phyloP scores from a whole-genome alignment of 257 asterid genomes.

The Nicotiana tomentosiformis region DNA sequence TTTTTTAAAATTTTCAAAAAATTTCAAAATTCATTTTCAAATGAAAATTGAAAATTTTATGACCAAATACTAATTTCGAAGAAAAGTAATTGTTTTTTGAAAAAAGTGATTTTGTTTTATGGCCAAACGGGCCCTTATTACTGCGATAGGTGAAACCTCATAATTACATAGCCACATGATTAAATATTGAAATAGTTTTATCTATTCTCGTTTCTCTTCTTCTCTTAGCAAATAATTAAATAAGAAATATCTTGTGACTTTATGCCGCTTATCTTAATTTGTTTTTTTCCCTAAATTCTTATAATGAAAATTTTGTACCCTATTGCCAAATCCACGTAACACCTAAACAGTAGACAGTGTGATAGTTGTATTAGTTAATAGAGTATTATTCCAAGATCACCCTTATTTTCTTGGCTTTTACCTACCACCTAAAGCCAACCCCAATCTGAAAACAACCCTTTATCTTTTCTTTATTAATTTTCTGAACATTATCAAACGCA shows the following conservation, averaged over 20 bases:
- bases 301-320: not conserved
- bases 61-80: no score
- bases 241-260: not conserved
- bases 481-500: not conserved
- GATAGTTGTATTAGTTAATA: not conserved
- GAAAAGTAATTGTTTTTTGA: no score
- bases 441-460: slow-evolving; percentile 26
- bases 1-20: no score
- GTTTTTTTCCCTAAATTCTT: not conserved
- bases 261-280: not conserved
- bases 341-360: not conserved
- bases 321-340: not conserved
- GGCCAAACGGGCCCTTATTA: no score
- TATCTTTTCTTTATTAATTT: slow-evolving; percentile 10
- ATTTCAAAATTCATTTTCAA: no score
- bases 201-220: not conserved
- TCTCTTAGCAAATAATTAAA: not conserved
- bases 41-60: no score
- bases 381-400: not conserved
- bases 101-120: no score
- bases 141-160: no score
- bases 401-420: slow-evolving; percentile 19
- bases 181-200: not conserved
- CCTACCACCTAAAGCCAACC: slow-evolving; percentile 27
- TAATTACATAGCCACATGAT: not conserved